Evolutionary conservation across 2,329 filamentous ascomycete species (phyloP).

Genomic region (Teratosphaeriaceae sp.): DNA sequence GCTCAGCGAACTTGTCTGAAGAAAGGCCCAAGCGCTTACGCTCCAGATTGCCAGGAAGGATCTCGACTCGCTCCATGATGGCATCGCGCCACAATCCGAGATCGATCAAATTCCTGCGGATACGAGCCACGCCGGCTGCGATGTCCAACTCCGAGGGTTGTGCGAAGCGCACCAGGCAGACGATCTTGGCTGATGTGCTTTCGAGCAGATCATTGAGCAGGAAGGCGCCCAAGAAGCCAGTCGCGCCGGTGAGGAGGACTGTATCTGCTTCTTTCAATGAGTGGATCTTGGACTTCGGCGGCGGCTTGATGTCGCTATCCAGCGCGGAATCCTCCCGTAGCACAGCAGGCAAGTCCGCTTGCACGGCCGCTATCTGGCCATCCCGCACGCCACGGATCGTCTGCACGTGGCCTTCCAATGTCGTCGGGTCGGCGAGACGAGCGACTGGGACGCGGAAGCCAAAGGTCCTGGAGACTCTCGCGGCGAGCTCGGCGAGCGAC

Average conservation of each 20-base stretch:
- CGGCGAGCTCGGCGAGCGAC: slow-evolving; percentile 69
- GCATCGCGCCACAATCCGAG: slow-evolving; percentile 70
- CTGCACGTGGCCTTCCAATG: slow-evolving; percentile 64
- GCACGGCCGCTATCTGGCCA: slow-evolving; percentile 66
- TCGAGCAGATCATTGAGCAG: slow-evolving; percentile 63
- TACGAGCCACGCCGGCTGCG: slow-evolving; percentile 61
- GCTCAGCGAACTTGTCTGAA: slow-evolving; percentile 56
- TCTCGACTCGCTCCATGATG: slow-evolving; percentile 70
- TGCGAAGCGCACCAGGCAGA: slow-evolving; percentile 67
- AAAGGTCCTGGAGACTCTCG: slow-evolving; percentile 60
- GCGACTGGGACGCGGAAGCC: slow-evolving; percentile 67
- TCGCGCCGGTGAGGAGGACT: slow-evolving; percentile 66
- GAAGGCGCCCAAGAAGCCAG: slow-evolving; percentile 71
- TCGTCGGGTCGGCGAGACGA: slow-evolving; percentile 64
- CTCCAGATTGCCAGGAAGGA: slow-evolving; percentile 66
- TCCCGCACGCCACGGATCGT: slow-evolving; percentile 65
- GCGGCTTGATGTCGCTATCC: slow-evolving; percentile 60
- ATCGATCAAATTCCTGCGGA: slow-evolving; percentile 71
- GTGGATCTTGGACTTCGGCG: slow-evolving; percentile 44
- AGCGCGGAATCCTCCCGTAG: slow-evolving; percentile 60
- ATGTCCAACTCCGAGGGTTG: slow-evolving; percentile 59
- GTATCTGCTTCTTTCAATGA: slow-evolving; percentile 60
- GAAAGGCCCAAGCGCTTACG: slow-evolving; percentile 62
- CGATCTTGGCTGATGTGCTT: slow-evolving; percentile 59
- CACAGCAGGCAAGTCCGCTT: slow-evolving; percentile 66